These are phyloP conservation scores for Xerocomellus chrysenteron DNA, from an alignment of 768 basidiomycete species.

Conservation along the genomic window DNA sequence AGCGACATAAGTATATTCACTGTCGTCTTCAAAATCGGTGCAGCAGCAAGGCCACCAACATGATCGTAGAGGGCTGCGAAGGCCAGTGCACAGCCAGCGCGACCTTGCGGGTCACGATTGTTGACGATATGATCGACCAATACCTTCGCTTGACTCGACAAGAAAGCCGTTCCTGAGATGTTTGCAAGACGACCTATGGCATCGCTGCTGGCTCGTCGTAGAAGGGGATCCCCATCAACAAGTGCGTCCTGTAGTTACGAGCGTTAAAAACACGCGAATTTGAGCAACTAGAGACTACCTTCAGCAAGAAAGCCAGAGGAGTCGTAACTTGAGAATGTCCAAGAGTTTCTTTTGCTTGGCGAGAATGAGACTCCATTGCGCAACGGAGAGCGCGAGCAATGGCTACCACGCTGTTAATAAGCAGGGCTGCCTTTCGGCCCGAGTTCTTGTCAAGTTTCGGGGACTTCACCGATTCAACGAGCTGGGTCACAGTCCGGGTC, in stretches of 20 bases:
- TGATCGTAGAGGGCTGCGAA: constrained; percentile 90
- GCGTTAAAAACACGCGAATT: constrained; percentile 10
- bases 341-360: constrained; percentile 64
- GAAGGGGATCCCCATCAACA: constrained; percentile 72
- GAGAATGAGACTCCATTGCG: constrained; percentile 49
- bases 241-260: constrained; percentile 59
- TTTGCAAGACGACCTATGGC: constrained; percentile 85
- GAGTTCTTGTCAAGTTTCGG: constrained; percentile 83
- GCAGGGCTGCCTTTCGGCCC: constrained; percentile 81
- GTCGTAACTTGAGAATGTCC: constrained; percentile 63
- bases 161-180: constrained; percentile 78
- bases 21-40: constrained; percentile 91
- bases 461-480: constrained; percentile 67
- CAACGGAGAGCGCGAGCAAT: constrained; percentile 66
- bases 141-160: constrained; percentile 84
- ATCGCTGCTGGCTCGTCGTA: constrained; percentile 82
- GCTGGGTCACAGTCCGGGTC: constrained; percentile 51
- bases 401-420: constrained; percentile 77
- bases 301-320: constrained; percentile 68
- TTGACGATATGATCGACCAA: constrained; percentile 92
- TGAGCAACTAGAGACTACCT: constrained; percentile 48
- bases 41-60: constrained; percentile 93
- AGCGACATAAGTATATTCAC: constrained; percentile 95
- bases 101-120: constrained; percentile 88
- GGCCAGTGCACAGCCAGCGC: constrained; percentile 91